Evolutionary conservation across 2,329 filamentous ascomycete genomes (phyloP), one percentile per base, ranked within the genome.

Genomic region (Trichoderma cornu-damae): DNA sequence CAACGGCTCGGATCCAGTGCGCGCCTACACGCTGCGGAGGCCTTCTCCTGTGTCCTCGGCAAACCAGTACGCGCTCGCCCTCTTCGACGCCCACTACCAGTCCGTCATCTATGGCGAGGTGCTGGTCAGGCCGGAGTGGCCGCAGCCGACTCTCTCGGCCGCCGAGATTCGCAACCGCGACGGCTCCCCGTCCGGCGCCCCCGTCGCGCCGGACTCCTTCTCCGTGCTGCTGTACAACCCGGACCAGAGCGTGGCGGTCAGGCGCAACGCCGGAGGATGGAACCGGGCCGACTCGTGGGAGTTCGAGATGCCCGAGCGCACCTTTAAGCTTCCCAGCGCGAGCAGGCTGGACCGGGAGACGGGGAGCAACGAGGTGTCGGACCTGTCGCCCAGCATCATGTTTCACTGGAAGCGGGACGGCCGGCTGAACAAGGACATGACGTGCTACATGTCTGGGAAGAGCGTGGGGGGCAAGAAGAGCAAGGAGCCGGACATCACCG

Each of bases 361-460:
- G 0, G 50, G 78, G 72, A 61, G 62, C 61, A 59, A 67, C 2
- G 62, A 65, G 11, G 60, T 72, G 4, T 62, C 68, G 68, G 75
- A 84, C 68, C 64, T 80, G 26, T 83, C 85, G 0, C 91, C 92
- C 3, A 90, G 89, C 66, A 78, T 95, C 60, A 82, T 86, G 65
- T 96, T 97, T 68, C 86, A 84, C 42, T 97, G 93, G 93, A 89
- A 90, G 70, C 87, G 87, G 66, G 93, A 96, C 70, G 87, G 91
- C 61, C 87, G 90, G 62, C 75, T 96, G 55, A 88, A 86, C 58
- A 94, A 89, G 73, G 90, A 96, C 67, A 84, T 96, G 77, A 90
- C 89, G 1, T 96, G 92, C 72, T 91, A 88, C 71, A 80, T 96
- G 74, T 88, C 87, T 0, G 92, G 93, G 14, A 89, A 86, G 69